A percentile compares a stretch with the other conserved stretches of the same genome.
phyloP scores from a whole-genome alignment of 768 basidiomycete species.

The Harrya chromipes region DNA sequence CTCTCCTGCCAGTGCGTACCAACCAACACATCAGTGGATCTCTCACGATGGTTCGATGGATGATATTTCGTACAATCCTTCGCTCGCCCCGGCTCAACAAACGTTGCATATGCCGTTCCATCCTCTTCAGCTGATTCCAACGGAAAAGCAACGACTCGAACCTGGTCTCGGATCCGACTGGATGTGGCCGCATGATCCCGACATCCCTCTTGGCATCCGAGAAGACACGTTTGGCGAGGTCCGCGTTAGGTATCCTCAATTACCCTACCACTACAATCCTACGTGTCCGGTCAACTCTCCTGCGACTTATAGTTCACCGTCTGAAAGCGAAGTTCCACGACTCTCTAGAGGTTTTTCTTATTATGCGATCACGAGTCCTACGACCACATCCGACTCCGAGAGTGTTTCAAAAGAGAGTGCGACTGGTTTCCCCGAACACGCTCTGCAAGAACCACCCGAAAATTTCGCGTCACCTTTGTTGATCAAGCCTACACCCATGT shows the following conservation, averaged over 20 bases:
- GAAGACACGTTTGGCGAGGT: conserved; percentile 7
- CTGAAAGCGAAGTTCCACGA: conserved; percentile 10
- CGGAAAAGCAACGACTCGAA: conserved; percentile 12
- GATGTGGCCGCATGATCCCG: conserved; percentile 19
- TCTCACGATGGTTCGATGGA: conserved; percentile 11
- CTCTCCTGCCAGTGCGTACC: conserved; percentile 16
- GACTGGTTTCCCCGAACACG: not conserved
- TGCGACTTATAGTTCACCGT: conserved; percentile 2
- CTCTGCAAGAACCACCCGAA: conserved; percentile 7
- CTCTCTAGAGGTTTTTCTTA: conserved; percentile 10
- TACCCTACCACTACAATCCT: conserved; percentile 5
- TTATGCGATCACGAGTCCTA: conserved; percentile 4
- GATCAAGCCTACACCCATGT: conserved; percentile 29
- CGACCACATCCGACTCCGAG: not conserved
- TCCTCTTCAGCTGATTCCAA: conserved; percentile 23
- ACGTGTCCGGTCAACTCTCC: conserved; percentile 4
- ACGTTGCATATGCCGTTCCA: conserved; percentile 24
- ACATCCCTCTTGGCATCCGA: conserved; percentile 5
- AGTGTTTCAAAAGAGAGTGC: conserved; percentile 3
- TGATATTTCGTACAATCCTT: conserved; percentile 6
- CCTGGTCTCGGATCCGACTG: conserved; percentile 7
- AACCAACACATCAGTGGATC: conserved; percentile 13
- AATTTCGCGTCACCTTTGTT: conserved; percentile 17
- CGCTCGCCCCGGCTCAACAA: conserved; percentile 29
- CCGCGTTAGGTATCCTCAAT: conserved; percentile 5